These are phyloP conservation scores for Trichoderma semiorbis DNA, from an alignment of 2,329 filamentous ascomycete species.

Conservation along the genomic window DNA sequence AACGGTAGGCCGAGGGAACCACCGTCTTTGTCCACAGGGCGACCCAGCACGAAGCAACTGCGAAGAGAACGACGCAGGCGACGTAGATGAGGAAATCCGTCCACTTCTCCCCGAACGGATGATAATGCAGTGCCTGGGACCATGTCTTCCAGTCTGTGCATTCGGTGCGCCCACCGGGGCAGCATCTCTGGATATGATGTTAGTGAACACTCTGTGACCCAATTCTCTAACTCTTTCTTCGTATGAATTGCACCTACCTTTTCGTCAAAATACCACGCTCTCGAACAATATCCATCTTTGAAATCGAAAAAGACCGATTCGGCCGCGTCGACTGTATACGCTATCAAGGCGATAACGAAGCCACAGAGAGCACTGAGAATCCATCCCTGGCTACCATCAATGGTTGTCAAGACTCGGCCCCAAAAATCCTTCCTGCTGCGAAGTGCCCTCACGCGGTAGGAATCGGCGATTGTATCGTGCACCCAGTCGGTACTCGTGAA, in stretches of 20 bases:
- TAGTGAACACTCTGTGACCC: background rate
- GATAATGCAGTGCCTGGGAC: slow-evolving; percentile 47
- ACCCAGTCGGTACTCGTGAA: slow-evolving; percentile 98
- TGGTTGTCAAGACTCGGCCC: slow-evolving; percentile 71
- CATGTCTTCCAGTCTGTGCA: slow-evolving; percentile 57
- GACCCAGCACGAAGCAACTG: slow-evolving; percentile 70
- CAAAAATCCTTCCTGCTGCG: slow-evolving; percentile 78
- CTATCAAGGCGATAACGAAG: slow-evolving; percentile 76
- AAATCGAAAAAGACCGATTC: slow-evolving; percentile 84
- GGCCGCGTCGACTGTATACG: slow-evolving; percentile 84
- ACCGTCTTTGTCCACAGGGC: slow-evolving; percentile 91
- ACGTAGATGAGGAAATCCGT: slow-evolving; percentile 79
- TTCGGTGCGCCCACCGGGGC: slow-evolving; percentile 49
- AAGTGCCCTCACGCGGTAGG: slow-evolving; percentile 80
- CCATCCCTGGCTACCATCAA: slow-evolving; percentile 92
- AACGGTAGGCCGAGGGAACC: slow-evolving; percentile 80
- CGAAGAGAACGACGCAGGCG: slow-evolving; percentile 64
- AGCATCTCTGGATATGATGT: slow-evolving; percentile 44
- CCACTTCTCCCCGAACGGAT: slow-evolving; percentile 50
- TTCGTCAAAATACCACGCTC: slow-evolving; percentile 69
- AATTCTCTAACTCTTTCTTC: too few species aligned
- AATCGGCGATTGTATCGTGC: slow-evolving; percentile 93
- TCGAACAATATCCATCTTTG: slow-evolving; percentile 82
- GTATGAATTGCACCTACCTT: slow-evolving; percentile 42
- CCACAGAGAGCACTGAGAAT: slow-evolving; percentile 88